A percentile compares a stretch with the other conserved stretches of the same genome.
phyloP scores from a whole-genome alignment of 148 eudicot species.

The Rhododendron williamsianum region DNA sequence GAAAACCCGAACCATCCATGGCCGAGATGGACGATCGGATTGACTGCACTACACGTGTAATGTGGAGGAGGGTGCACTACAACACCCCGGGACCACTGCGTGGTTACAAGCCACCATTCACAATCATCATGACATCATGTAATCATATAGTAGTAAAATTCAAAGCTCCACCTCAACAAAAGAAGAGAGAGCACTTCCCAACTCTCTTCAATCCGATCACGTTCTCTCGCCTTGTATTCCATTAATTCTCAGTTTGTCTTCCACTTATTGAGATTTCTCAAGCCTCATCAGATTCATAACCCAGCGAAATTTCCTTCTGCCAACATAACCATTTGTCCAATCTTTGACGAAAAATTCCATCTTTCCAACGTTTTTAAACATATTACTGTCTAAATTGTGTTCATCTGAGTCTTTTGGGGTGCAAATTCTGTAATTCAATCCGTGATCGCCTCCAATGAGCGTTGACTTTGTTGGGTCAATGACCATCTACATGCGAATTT shows the following conservation, averaged over 20 bases:
- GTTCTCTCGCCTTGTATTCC: background rate
- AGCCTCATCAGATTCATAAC: background rate
- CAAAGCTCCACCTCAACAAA: background rate
- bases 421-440: background rate
- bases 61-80: too few relatives aligned
- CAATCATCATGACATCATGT: background rate
- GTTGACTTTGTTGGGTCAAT: constrained; percentile 10
- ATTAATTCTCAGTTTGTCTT: background rate
- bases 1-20: too few relatives aligned
- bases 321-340: background rate
- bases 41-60: too few relatives aligned
- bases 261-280: background rate
- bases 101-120: too few relatives aligned
- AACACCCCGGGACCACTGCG: too few relatives aligned
- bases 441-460: background rate
- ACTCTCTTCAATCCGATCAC: background rate
- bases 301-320: background rate
- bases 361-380: background rate
- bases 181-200: background rate
- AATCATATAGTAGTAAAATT: background rate
- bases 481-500: background rate
- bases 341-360: background rate
- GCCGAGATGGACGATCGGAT: too few relatives aligned
- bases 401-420: background rate
- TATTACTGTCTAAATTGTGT: background rate